Base-by-base conservation (phyloP, 768 basidiomycete species). In the Amanita polypyramis region DNA sequence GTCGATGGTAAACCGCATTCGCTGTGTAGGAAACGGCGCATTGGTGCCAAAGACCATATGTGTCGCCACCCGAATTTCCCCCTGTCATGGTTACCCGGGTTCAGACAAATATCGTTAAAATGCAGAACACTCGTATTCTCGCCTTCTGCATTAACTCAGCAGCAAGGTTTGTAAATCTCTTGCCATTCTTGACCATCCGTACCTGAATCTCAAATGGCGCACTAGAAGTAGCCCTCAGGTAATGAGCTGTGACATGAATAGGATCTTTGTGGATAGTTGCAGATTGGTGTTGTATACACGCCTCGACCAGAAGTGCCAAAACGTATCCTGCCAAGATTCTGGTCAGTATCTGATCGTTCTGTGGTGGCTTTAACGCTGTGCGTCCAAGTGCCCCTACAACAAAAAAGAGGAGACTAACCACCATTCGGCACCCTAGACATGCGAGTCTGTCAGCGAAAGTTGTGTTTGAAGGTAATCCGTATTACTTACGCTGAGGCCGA, bases 141-240 rank as follows among this genome's bases (percentile, higher is more conserved):
- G 81, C 81, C 56, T 72, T 60, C 60, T 83, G 82, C n/a, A 74
- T 45, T 12, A 85, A 66, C 30, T 79, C 72, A 14, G 79, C 81
- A 8, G 64, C 56, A n/a, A 85, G 41, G 49, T 80, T 80, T 14
- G 76, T 75, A 50, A 80, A 77, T 0, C 63, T 66, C 39, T 66
- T 70, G 2, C 81, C 79, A 4, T 57, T 59, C 55, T 74, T 78
- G n/a, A 80, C 29, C 1, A 57, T 61, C 4, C 64, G 67, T 0
- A 84, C 63, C 39, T 62, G 70, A 9, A 82, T 69, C 42, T 73
- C 69, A 52, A 74, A 77, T 2, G 64, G 52, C 4, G 61, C 65
- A 4, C 65, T 49, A 6, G 61, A 60, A 0, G 76, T 69, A 1
- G 75, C 61, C 17, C 68, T 66, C 33, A 82, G 64, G 56, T 70